These are phyloP conservation scores for Fusarium bulbicola DNA, from an alignment of 2,329 filamentous ascomycete genomes.

Conservation along the genomic window DNA sequence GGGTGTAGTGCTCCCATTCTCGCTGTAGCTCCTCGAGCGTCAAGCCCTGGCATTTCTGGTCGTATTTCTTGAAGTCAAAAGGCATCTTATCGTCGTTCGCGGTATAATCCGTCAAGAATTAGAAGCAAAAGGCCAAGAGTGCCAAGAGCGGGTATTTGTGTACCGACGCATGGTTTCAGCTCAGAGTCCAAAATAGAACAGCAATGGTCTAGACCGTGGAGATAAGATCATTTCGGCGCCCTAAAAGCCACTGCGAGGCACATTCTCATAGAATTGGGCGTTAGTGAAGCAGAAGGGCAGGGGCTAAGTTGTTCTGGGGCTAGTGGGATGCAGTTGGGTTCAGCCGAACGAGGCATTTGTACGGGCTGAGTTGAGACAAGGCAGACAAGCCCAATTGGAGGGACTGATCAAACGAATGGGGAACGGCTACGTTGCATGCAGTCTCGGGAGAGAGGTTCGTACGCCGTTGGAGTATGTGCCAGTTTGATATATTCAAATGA, in stretches of 20 bases:
- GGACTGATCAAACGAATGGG: accelerated
- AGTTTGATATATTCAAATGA: no score
- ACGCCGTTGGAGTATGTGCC: no score
- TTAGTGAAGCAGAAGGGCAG: accelerated
- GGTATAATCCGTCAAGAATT: accelerated
- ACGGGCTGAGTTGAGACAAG: neutral
- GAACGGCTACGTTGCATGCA: neutral
- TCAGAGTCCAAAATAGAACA: neutral
- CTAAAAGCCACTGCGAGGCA: conserved; percentile 21
- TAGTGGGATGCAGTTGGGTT: conserved; percentile 5
- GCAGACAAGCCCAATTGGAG: neutral
- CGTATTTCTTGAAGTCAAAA: conserved; percentile 53
- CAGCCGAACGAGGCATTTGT: conserved; percentile 21
- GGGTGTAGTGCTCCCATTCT: conserved; percentile 56
- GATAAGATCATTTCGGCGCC: neutral
- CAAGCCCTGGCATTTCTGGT: conserved; percentile 50
- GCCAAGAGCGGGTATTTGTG: conserved; percentile 3
- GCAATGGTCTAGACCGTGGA: neutral
- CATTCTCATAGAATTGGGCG: neutral
- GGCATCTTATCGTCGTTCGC: conserved; percentile 43
- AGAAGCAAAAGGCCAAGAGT: neutral
- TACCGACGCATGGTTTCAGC: neutral
- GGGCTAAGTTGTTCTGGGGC: neutral
- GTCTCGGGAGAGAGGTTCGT: accelerated
- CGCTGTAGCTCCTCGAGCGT: conserved; percentile 50